Evolutionary conservation across 2,329 filamentous ascomycete species (phyloP).

Genomic region (Pseudophaeomoniella oleicola): DNA sequence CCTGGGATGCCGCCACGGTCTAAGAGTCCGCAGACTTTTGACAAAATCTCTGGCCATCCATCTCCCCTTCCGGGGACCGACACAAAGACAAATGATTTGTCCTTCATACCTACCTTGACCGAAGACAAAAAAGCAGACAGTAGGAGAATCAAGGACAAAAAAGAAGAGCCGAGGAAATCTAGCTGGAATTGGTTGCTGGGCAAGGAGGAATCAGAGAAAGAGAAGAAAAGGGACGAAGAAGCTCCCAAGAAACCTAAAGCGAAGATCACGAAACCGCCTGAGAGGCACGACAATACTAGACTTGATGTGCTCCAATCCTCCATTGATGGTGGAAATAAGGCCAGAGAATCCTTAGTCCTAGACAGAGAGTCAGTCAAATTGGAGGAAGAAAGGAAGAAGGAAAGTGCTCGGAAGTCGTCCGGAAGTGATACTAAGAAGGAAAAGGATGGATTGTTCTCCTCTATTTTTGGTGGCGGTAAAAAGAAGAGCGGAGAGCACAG

Average conservation of each 20-base stretch:
- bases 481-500: constrained; percentile 72
- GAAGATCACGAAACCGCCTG: constrained; percentile 36
- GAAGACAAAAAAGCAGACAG: constrained; percentile 65
- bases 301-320: constrained; percentile 79
- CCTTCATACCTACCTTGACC: constrained; percentile 61
- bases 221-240: constrained; percentile 32
- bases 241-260: constrained; percentile 54
- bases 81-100: constrained; percentile 61
- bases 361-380: constrained; percentile 67
- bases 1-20: constrained; percentile 17
- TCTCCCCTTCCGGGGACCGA: constrained; percentile 56
- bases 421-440: constrained; percentile 64
- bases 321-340: constrained; percentile 51
- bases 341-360: constrained; percentile 69
- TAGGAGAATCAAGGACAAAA: constrained; percentile 49
- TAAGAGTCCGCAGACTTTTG: constrained; percentile 37
- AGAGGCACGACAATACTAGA: constrained; percentile 61
- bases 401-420: constrained; percentile 56
- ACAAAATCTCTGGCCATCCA: constrained; percentile 51
- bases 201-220: constrained; percentile 57
- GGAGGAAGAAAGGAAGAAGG: constrained; percentile 59
- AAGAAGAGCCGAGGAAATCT: constrained; percentile 59
- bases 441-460: constrained; percentile 85
- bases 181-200: constrained; percentile 65
- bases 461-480: constrained; percentile 79